phyloP scores from a whole-genome alignment of 768 basidiomycete species.

The Boletus bicolor region DNA sequence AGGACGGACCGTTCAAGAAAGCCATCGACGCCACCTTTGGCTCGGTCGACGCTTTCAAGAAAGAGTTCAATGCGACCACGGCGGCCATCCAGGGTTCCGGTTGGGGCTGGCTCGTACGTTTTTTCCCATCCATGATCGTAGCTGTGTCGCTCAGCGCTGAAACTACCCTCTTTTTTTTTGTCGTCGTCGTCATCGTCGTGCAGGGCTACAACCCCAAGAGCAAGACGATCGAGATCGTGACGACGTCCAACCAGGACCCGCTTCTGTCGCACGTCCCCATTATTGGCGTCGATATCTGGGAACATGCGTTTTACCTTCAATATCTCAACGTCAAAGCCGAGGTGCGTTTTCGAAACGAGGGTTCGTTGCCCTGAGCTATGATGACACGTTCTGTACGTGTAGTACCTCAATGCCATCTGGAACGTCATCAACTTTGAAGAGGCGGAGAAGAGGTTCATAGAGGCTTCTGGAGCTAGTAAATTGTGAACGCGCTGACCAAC shows the following conservation, averaged over 20 bases:
- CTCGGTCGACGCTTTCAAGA: conserved; percentile 65
- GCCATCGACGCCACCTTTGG: conserved; percentile 67
- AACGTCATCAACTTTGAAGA: conserved; percentile 69
- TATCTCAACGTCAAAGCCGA: conserved; percentile 94
- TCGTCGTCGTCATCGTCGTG: background rate
- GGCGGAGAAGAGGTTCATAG: conserved; percentile 60
- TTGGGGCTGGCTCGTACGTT: conserved; percentile 93
- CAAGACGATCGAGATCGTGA: conserved; percentile 78
- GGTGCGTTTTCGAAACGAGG: conserved; percentile 45
- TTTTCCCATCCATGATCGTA: background rate
- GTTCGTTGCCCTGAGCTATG: background rate
- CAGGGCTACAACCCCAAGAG: conserved; percentile 68
- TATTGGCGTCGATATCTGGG: conserved; percentile 94
- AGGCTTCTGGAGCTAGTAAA: conserved; percentile 35
- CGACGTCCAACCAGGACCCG: conserved; percentile 96
- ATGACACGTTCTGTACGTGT: background rate
- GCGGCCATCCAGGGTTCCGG: conserved; percentile 89
- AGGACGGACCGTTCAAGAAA: conserved; percentile 60
- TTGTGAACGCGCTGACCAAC: conserved; percentile 26
- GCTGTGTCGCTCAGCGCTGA: background rate
- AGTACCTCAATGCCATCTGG: conserved; percentile 80
- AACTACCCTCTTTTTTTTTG: background rate
- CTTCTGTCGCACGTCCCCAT: conserved; percentile 72
- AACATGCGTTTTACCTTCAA: conserved; percentile 95
- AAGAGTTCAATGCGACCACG: conserved; percentile 82